Base-by-base conservation (phyloP, 257 asterid genomes). In the Osmanthus fragrans region DNA sequence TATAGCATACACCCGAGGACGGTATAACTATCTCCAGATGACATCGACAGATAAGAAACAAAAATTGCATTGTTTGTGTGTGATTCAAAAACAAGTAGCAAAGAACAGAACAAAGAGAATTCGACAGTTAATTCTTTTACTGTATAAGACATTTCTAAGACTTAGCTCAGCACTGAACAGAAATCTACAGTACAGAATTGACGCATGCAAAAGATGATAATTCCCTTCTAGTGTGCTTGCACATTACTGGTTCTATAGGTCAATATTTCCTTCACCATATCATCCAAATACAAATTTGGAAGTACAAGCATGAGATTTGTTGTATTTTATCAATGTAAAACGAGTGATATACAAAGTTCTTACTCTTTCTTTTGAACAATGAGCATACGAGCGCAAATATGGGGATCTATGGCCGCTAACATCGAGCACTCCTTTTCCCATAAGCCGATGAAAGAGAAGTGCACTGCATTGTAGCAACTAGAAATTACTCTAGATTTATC, bases 381-480 rank as follows among this genome's bases (percentile, higher is more conserved):
- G 99, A 42, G 97, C 97, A 76, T 93, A 96, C 75, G 84, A 80
- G 51, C 98, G 97, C 81, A 96, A 76, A 81, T 86, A 80, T 40
- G 92, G 88, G 27, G 93, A 82, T 16, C 85, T 83, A 73, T 71
- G 1, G 87, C 82, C 89, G 70, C 73, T 71, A 74, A 89, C 84
- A 73, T 78, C 77, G 69, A 96, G 92, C 70, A 93, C 99, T 70
- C 88, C 96, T 76, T 78, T 84, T 65, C 99, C 98, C 98, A 96
- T 96, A 67, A 96, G 96, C 11, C 85, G 96, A 87, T 96, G 90
- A 97, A 97, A 96, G 30, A 96, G 89, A 71, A 96, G 85, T 5
- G 99, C 97, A 70, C 99, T 96, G 85, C 23, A 73, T 80, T 47
- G 15, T 72, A 78, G 71, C 77, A 68, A 42, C 23, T 15, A 51